These are phyloP conservation scores for Leersia perrieri DNA, from an alignment of 176 grass and related monocot species.

Conservation along the genomic window DNA sequence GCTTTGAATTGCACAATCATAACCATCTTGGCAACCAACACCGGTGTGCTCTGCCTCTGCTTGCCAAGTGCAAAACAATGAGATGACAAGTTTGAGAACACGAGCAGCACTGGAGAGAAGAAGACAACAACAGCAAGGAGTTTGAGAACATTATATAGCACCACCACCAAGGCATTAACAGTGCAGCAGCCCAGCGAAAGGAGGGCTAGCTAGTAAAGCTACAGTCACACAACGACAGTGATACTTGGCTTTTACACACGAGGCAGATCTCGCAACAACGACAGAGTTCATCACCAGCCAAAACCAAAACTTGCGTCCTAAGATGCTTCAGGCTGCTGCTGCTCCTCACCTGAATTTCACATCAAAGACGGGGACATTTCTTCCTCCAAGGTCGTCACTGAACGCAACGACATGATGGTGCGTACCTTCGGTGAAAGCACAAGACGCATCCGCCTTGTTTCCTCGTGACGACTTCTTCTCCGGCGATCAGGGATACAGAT, in stretches of 20 bases:
- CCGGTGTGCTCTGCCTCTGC: too few species aligned
- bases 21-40: background rate
- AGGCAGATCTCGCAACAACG: background rate
- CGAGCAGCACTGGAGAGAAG: background rate
- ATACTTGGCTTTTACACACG: background rate
- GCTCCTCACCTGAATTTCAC: constrained; percentile 14
- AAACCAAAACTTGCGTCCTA: constrained; percentile 23
- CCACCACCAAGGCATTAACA: background rate
- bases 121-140: background rate
- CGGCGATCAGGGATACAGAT: background rate
- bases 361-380: constrained; percentile 3
- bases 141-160: background rate
- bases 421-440: background rate
- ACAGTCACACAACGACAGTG: background rate
- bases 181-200: background rate
- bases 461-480: constrained; percentile 18
- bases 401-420: background rate
- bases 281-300: background rate
- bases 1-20: background rate
- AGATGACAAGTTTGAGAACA: background rate
- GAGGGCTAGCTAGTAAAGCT: background rate
- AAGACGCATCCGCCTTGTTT: background rate
- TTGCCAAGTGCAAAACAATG: background rate
- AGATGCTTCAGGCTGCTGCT: constrained; percentile 17
- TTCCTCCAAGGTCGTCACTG: constrained; percentile 5